Percentiles rank a stretch among this genome's conserved stretches.
phyloP scores from a whole-genome alignment of 805 yeast species.

The Lipomyces lipofer region DNA sequence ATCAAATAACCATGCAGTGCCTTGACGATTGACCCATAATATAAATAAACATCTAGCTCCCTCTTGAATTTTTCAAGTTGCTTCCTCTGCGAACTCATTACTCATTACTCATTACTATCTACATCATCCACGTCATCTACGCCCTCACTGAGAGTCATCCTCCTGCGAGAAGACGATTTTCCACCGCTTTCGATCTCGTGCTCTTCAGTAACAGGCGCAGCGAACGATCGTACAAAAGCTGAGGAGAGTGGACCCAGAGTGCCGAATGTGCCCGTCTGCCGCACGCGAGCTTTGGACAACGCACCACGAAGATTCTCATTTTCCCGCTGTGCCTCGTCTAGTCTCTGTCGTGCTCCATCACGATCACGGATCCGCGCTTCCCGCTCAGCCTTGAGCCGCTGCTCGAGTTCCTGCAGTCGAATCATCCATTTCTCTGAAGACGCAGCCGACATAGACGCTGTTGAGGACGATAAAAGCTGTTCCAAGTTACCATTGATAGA shows the following conservation, averaged over 20 bases:
- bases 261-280: slow-evolving; percentile 11
- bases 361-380: slow-evolving; percentile 33
- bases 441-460: slow-evolving; percentile 2
- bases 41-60: no score
- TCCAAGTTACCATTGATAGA: slow-evolving; percentile 5
- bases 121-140: slow-evolving; percentile 15
- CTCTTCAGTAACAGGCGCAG: background rate
- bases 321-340: slow-evolving; percentile 27
- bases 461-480: slow-evolving; percentile 10
- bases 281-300: slow-evolving; percentile 8
- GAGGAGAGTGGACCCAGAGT: slow-evolving; percentile 4
- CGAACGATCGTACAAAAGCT: slow-evolving; percentile 15
- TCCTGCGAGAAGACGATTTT: background rate
- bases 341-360: slow-evolving; percentile 32
- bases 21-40: no score
- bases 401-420: slow-evolving; percentile 31
- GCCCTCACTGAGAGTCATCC: background rate
- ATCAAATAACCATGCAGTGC: background rate
- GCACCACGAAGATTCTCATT: slow-evolving; percentile 13
- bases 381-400: slow-evolving; percentile 33
- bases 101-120: slow-evolving; percentile 3
- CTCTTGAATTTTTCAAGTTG: background rate
- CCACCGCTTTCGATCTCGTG: background rate
- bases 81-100: background rate
- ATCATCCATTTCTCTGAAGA: slow-evolving; percentile 26